Evolutionary conservation across 176 grass and related monocot genomes (phyloP).

Genomic region (Triticum monococcum): DNA sequence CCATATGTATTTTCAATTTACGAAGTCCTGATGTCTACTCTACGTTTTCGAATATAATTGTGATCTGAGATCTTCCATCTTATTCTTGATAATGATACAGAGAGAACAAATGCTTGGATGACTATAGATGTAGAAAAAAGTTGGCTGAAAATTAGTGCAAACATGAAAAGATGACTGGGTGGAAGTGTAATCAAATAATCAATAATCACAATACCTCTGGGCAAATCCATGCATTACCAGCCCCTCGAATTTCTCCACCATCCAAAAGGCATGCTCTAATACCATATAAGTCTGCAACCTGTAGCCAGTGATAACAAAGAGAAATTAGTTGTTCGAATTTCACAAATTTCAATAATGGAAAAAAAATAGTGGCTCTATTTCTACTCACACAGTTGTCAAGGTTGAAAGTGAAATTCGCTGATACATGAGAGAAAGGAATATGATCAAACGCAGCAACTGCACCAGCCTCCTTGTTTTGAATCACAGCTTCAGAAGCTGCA

Average conservation of each 20-base stretch:
- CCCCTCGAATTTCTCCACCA: slow-evolving; percentile 97
- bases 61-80: slow-evolving; percentile 17
- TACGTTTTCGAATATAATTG: slow-evolving; percentile 5
- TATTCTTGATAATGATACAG: slow-evolving; percentile 1
- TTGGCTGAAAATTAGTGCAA: slow-evolving; percentile 21
- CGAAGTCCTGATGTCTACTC: neutral
- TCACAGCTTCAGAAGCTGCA: slow-evolving; percentile 88
- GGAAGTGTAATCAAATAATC: slow-evolving; percentile 25
- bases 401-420: slow-evolving; percentile 97
- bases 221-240: slow-evolving; percentile 97
- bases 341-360: slow-evolving; percentile 25
- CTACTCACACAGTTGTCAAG: slow-evolving; percentile 91
- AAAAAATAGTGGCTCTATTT: neutral
- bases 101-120: slow-evolving; percentile 2
- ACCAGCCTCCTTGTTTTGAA: slow-evolving; percentile 93
- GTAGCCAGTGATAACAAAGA: slow-evolving; percentile 19
- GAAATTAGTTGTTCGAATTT: neutral
- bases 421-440: slow-evolving; percentile 91
- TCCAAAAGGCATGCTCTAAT: slow-evolving; percentile 96
- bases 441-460: slow-evolving; percentile 97
- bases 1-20: slow-evolving; percentile 18
- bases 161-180: neutral
- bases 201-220: slow-evolving; percentile 68
- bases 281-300: slow-evolving; percentile 99
- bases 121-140: slow-evolving; percentile 26